A percentile compares a stretch with the other conserved stretches of the same genome.
Conservation (phyloP, 345 rosid species). For the Arabis hirsuta region DNA sequence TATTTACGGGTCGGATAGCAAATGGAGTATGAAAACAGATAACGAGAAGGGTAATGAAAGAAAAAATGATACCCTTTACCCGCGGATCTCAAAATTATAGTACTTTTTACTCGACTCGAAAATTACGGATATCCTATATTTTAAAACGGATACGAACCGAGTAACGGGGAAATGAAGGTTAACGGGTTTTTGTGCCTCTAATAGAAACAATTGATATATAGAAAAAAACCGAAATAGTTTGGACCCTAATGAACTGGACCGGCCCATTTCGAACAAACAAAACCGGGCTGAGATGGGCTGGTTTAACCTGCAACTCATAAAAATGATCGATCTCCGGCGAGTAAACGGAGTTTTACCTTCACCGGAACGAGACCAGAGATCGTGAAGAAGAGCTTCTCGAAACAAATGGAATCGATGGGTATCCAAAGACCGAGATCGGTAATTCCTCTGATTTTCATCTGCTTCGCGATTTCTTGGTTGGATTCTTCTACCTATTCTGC, state of each 20-base stretch:
- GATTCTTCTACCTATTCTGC: background rate
- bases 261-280: conserved; percentile 25
- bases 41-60: no score
- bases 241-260: background rate
- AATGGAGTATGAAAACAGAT: no score
- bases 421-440: conserved; percentile 19
- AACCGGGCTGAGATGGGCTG: conserved; percentile 15
- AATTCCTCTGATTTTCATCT: conserved; percentile 8
- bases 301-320: background rate
- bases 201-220: no score
- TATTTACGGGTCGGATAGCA: no score
- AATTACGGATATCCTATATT: no score
- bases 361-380: conserved; percentile 16
- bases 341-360: conserved; percentile 12
- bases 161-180: no score
- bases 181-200: no score
- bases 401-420: conserved; percentile 20
- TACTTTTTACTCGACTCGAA: no score
- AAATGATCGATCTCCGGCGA: conserved; percentile 32
- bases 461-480: conserved; percentile 17
- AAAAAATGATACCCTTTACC: no score
- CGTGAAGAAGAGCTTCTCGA: background rate
- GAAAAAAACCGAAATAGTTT: no score
- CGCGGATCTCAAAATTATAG: no score
- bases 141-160: no score